Evolutionary conservation across 2,329 filamentous ascomycete genomes (phyloP).

Genomic region (Colletotrichum tofieldiae): DNA sequence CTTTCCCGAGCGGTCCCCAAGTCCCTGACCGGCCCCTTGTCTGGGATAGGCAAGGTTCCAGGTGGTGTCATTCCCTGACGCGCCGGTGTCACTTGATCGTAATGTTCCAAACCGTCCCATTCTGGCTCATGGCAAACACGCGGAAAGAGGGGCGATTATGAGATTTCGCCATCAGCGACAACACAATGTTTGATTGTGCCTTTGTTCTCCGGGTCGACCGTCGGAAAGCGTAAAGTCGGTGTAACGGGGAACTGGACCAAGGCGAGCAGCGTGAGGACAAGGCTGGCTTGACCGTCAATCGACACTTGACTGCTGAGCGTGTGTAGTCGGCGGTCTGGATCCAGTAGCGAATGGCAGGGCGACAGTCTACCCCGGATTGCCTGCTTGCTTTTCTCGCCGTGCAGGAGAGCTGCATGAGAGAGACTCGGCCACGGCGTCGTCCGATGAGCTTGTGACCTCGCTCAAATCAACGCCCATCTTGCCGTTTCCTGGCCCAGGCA

Average conservation of each 20-base stretch:
- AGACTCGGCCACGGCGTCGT: conserved; percentile 5
- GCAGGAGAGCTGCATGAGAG: neutral
- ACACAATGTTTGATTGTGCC: neutral
- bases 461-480: neutral
- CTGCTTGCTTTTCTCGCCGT: neutral
- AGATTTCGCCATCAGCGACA: neutral
- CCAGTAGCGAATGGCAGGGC: conserved; percentile 1
- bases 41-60: conserved; percentile 31
- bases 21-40: conserved; percentile 16
- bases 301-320: neutral
- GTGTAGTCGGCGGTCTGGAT: conserved; percentile 4
- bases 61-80: conserved; percentile 35
- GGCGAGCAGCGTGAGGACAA: neutral
- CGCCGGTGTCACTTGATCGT: conserved; percentile 35
- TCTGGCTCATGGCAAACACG: conserved; percentile 29
- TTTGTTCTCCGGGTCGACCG: neutral
- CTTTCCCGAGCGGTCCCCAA: neutral
- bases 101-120: conserved; percentile 9
- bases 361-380: conserved; percentile 1
- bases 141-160: neutral
- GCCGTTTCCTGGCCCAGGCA: neutral
- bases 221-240: neutral
- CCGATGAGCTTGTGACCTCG: conserved; percentile 8
- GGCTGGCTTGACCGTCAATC: conserved; percentile 4
- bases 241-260: neutral